Percentiles rank a stretch among this genome's conserved stretches.
Evolutionary conservation across 2,329 filamentous ascomycete species (phyloP).

Genomic region (Samsoniella hepiali): DNA sequence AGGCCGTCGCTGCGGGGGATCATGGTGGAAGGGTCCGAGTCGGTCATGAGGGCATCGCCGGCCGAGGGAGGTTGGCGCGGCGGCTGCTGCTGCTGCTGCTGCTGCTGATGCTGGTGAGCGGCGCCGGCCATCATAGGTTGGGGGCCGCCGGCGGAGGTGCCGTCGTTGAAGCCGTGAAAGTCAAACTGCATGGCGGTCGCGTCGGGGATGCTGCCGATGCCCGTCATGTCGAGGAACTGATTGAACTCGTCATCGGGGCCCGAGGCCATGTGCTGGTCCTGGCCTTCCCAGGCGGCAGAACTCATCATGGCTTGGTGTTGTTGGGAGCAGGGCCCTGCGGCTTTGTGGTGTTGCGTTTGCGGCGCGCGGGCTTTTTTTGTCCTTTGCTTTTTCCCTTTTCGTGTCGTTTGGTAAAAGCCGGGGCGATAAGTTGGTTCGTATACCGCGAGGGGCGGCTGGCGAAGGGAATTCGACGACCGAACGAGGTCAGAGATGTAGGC

Average conservation of each 20-base stretch:
- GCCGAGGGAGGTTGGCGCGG: slow-evolving; percentile 28
- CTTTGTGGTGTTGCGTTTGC: not conserved
- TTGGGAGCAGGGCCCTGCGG: not conserved
- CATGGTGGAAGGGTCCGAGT: slow-evolving; percentile 30
- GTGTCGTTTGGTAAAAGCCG: not conserved
- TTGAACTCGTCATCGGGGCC: slow-evolving; percentile 59
- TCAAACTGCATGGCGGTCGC: slow-evolving; percentile 51
- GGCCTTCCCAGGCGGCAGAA: slow-evolving; percentile 52
- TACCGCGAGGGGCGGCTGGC: not conserved
- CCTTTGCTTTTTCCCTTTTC: not conserved
- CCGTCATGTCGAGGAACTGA: slow-evolving; percentile 60
- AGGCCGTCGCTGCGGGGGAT: slow-evolving; percentile 33
- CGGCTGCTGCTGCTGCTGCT: slow-evolving; percentile 19
- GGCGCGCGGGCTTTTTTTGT: slow-evolving; percentile 1
- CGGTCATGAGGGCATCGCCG: slow-evolving; percentile 36
- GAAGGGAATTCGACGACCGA: not conserved
- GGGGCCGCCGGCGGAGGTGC: slow-evolving; percentile 32
- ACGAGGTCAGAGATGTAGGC: not conserved
- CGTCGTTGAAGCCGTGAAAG: slow-evolving; percentile 53
- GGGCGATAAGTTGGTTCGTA: not conserved
- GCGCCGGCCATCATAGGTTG: slow-evolving; percentile 16
- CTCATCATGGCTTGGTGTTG: slow-evolving; percentile 44
- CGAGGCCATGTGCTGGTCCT: slow-evolving; percentile 53
- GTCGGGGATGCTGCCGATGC: slow-evolving; percentile 51
- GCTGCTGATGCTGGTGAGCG: slow-evolving; percentile 5